phyloP scores from a whole-genome alignment of 108 stramenopile genomes.

The Tribonema minus region DNA sequence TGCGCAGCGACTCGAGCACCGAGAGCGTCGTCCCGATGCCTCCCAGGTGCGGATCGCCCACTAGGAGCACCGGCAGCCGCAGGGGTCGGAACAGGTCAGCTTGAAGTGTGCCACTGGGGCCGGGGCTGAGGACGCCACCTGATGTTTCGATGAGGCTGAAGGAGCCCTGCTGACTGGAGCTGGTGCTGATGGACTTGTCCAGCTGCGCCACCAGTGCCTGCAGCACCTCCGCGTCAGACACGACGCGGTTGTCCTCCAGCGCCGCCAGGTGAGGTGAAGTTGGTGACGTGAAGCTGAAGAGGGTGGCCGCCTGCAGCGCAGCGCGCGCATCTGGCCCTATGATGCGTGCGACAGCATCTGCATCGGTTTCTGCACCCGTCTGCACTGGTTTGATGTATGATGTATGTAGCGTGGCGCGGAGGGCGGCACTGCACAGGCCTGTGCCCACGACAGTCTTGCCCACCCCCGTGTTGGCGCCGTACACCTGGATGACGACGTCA shows the following conservation, averaged over 20 bases:
- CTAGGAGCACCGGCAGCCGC: conserved; percentile 70
- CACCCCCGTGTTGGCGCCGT: conserved; percentile 95
- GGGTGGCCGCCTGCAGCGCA: conserved; percentile 47
- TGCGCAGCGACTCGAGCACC: conserved; percentile 72
- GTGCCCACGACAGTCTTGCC: conserved; percentile 85
- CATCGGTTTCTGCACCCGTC: conserved; percentile 76
- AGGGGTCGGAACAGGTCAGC: conserved; percentile 78
- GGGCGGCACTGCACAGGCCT: conserved; percentile 67
- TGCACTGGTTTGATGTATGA: conserved; percentile 91
- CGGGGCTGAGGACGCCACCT: conserved; percentile 56
- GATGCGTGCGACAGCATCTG: conserved; percentile 57
- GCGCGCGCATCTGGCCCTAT: not conserved
- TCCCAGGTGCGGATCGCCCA: conserved; percentile 86
- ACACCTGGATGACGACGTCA: conserved; percentile 57
- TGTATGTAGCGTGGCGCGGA: conserved; percentile 1
- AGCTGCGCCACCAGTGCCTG: conserved; percentile 53
- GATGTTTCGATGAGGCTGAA: conserved; percentile 54
- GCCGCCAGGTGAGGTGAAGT: conserved; percentile 82
- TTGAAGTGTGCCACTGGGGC: conserved; percentile 70
- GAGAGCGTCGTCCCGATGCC: conserved; percentile 85
- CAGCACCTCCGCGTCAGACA: conserved; percentile 68
- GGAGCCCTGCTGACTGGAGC: not conserved
- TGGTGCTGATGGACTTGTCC: not conserved
- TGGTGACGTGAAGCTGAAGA: conserved; percentile 79
- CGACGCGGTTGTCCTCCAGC: conserved; percentile 64